Evolutionary conservation across 2,329 filamentous ascomycete species (phyloP).

Genomic region (Amylocarpus encephaloides): DNA sequence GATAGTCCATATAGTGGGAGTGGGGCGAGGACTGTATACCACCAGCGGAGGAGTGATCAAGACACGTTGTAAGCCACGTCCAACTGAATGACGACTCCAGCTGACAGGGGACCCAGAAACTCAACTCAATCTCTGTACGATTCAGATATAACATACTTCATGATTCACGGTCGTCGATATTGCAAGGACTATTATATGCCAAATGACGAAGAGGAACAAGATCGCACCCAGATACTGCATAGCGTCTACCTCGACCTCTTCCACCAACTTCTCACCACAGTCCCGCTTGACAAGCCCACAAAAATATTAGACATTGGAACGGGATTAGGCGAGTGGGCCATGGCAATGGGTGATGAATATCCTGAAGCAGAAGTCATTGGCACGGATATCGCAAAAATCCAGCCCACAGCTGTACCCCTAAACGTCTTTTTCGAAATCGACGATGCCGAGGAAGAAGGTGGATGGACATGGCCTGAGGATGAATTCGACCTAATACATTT

Average conservation of each 20-base stretch:
- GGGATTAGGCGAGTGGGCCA: conserved; percentile 58
- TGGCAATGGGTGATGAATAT: conserved; percentile 49
- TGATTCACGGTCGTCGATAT: conserved; percentile 46
- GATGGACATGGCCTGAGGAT: conserved; percentile 45
- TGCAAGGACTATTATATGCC: conserved; percentile 39
- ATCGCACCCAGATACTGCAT: conserved; percentile 26
- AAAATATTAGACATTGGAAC: conserved; percentile 43
- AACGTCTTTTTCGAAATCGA: conserved; percentile 63
- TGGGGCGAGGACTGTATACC: conserved; percentile 16
- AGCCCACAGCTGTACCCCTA: conserved; percentile 50
- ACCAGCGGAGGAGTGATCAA: conserved; percentile 14
- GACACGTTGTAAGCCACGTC: conserved; percentile 19
- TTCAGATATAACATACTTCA: conserved; percentile 30
- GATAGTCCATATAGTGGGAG: not conserved
- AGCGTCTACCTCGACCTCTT: conserved; percentile 25
- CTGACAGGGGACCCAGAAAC: conserved; percentile 17
- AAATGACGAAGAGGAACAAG: conserved; percentile 30
- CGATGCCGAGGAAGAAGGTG: conserved; percentile 41
- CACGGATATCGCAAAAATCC: conserved; percentile 53
- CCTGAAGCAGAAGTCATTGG: conserved; percentile 48
- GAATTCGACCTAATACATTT: conserved; percentile 57
- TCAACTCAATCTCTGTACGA: conserved; percentile 30
- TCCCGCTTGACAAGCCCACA: conserved; percentile 35
- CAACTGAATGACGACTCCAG: not conserved
- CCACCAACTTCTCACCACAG: conserved; percentile 24